Evolutionary conservation across 106 monocot species (phyloP), one percentile per base, ranked within the genome.

Genomic region (Acorus calamus): DNA sequence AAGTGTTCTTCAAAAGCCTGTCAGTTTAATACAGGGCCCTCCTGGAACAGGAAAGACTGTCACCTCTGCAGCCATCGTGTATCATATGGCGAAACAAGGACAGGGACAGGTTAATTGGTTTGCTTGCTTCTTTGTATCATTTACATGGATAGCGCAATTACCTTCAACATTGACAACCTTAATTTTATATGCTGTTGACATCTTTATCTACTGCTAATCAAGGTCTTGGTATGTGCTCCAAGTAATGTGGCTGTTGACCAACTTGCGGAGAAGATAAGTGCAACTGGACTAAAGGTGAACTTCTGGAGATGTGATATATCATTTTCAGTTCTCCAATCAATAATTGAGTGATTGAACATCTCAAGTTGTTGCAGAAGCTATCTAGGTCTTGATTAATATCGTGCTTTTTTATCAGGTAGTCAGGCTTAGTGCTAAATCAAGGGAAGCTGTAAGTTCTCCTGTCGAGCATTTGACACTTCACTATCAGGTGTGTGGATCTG

Each of bases 181-280:
- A 28, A 28, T 28, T 28, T 28, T 28, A 28, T 28, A 28, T 28
- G 28, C 28, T 28, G 28, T 28, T 28, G 28, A 28, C 28, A 28
- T 28, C 28, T 28, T 28, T 28, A 28, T 28, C 64, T 6, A 45
- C 56, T 58, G 49, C 9, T 11, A 64, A 42, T 69, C 41, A 56
- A 99, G 98, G 98, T 99, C 49, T 73, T 92, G 9, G 98, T 99
- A 49, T 99, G 98, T 83, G 98, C 98, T 51, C 98, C 98, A 56
- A 99, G 98, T 55, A 99, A 99, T 86, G 98, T 99, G 43, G 98
- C 98, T 76, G 98, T 99, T 67, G 98, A 99, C 57, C 98, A 99
- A 63, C 72, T 99, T n/a, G 84, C 98, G 55, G 98, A 92, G 72
- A 99, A 99, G 73, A 99, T 99, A 55, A 99, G 88, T 53, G 73